Conservation (phyloP, 106 monocot genomes). For the Hemerocallis citrina region DNA sequence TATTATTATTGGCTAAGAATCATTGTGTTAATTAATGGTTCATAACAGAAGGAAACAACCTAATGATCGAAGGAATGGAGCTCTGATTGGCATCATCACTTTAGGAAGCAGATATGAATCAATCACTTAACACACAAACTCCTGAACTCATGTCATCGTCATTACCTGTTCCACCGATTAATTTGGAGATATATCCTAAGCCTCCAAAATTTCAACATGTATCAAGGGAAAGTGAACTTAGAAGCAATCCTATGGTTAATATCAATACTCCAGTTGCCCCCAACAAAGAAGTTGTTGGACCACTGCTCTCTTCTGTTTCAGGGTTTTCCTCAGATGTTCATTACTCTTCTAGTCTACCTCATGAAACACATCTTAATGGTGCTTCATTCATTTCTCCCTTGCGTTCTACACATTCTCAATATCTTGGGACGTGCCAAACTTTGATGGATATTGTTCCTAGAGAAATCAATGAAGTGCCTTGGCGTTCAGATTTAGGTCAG, state of each 20-base stretch:
- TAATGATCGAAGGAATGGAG: too few species aligned
- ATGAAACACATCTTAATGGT: conserved; percentile 12
- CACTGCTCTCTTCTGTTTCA: conserved; percentile 31
- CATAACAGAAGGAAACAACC: too few species aligned
- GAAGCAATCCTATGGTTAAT: conserved; percentile 11
- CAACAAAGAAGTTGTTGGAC: conserved; percentile 20
- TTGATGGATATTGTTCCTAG: background rate
- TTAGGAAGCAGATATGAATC: too few species aligned
- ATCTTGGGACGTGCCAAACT: conserved; percentile 11
- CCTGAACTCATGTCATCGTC: conserved; percentile 41
- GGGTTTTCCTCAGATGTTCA: conserved; percentile 21
- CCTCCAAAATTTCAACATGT: conserved; percentile 31
- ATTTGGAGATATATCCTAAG: conserved; percentile 26
- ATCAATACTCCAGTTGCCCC: conserved; percentile 18
- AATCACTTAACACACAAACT: background rate
- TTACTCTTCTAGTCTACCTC: conserved; percentile 22
- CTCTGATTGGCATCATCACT: too few species aligned
- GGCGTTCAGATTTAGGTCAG: conserved; percentile 17
- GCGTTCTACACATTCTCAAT: background rate
- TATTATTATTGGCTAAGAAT: too few species aligned
- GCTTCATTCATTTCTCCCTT: conserved; percentile 23
- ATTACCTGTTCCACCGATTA: conserved; percentile 25
- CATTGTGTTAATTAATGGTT: too few species aligned
- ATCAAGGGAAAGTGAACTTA: conserved; percentile 42
- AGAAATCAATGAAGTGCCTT: conserved; percentile 10